Base-by-base conservation (phyloP, 768 basidiomycete species). In the Mrakia frigida region DNA sequence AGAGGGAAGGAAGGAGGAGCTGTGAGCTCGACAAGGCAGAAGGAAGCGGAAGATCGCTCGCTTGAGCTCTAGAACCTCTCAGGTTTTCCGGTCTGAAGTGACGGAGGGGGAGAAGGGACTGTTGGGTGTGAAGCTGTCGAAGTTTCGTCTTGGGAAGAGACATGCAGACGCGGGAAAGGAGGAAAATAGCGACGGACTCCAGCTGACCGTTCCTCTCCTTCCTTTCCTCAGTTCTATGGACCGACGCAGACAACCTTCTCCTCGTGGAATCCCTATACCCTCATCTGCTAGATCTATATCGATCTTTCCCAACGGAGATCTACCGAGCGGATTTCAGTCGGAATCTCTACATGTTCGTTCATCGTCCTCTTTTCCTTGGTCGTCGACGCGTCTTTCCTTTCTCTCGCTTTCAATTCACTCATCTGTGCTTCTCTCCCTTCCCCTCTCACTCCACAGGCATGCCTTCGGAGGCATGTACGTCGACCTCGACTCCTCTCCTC, bases 281-380 rank as follows among this genome's bases (percentile, higher is more conserved):
- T 21, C 50, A 73, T 31, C 75, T 80, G 11, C 75, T 78, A 31
- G 61, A 74, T 35, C 67, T 78, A 3, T 80, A 80, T 43, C 61
- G 46, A 37, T 76, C 78, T 1, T 53, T 80, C 25, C 56, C 69
- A 52, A 74, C 70, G 33, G 72, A 75, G 43, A 79, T 80, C n/a
- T 78, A 78, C 59, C 63, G 79, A 43, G 79, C 79, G 23, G 79
- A 80, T 56, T 77, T 80, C 68, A 76, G 70, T n/a, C 61, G 79
- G 18, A 80, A 80, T 56, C 70, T 80, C 31, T 80, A 80, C 70
- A 72, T 80, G 76, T 80, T 67, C 78, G 78, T 67, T 78, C 41
- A 75, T 67, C 78, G 78, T 67, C 77, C 41, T 73, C 76, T 73
- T 50, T 21, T 21, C 46, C 16, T 18, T 50, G 39, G 6, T 41